Evolutionary conservation across 306 rosid genomes (phyloP), one percentile per base, ranked within the genome.

Genomic region (Medicago arabica): DNA sequence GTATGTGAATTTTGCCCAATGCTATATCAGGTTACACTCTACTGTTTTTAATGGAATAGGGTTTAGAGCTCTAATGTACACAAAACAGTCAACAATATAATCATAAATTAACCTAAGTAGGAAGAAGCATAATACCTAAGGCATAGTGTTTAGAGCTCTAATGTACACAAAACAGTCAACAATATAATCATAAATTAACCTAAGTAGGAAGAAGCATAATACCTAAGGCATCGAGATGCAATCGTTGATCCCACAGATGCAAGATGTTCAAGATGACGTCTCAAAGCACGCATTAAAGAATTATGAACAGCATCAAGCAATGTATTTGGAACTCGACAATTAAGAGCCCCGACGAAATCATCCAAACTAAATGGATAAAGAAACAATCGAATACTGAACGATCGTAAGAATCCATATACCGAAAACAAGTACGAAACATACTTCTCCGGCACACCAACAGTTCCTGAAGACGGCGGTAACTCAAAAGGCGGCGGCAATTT

Each of bases 271-370:
- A 91, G 91, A 76, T 87, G 92, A 25, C 80, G 87, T 78, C 88
- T 85, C 85, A 93, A 83, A 25, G 86, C 83, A 64, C 89, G 93
- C 98, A 93, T 73, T 75, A 93, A 76, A 19, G 92, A 86, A 83
- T 89, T 91, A 66, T 93, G 98, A 82, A 91, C 74, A 28, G 98
- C 89, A 69, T 89, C 97, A 80, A 89, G 71, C 85, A 93, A 74
- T 3, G 93, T 85, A 80, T 87, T 93, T 16, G 89, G 67, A 41
- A 78, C 84, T 72, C 62, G 25, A 75, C 89, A 91, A 61, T 93
- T 93, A 64, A 93, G 89, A 1, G 93, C 84, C 3, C 98, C 98
- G 60, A 93, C 97, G 41, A 93, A 89, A 44, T 93, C 98, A 59
- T 93, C 97, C 87, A 93, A 77, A 46, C 86, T 80, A 75, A 89